Conservation (phyloP, 2,329 filamentous ascomycete genomes). For the Exophiala lecanii-corni region DNA sequence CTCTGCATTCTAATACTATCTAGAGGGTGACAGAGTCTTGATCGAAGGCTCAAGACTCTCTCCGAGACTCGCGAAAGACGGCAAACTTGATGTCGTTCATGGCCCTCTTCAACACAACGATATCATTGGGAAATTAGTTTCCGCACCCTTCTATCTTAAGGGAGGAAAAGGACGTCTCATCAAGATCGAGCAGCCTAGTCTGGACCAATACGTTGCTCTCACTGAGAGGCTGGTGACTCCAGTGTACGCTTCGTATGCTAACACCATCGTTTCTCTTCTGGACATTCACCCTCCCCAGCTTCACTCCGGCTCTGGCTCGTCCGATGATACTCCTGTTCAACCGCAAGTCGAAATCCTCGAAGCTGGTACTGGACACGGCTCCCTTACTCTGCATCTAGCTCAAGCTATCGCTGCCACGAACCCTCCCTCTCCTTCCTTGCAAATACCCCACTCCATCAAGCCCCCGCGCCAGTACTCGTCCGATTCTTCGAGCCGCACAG, state of each 20-base stretch:
- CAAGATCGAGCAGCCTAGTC: constrained; percentile 45
- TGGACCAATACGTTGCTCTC: constrained; percentile 68
- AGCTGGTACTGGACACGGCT: constrained; percentile 80
- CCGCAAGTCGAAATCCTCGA: constrained; percentile 70
- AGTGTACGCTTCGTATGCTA: constrained; percentile 71
- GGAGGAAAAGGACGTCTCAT: constrained; percentile 13
- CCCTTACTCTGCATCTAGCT: constrained; percentile 69
- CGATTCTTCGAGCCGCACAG: not conserved
- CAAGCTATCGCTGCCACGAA: constrained; percentile 69
- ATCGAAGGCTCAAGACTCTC: constrained; percentile 39
- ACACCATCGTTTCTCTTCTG: constrained; percentile 68
- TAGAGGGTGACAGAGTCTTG: constrained; percentile 43
- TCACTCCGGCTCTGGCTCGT: constrained; percentile 22
- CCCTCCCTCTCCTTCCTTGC: constrained; percentile 40
- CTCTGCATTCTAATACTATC: too few relatives aligned
- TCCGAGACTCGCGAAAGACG: constrained; percentile 36
- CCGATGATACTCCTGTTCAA: constrained; percentile 13
- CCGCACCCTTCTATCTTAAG: constrained; percentile 12
- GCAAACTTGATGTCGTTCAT: constrained; percentile 31
- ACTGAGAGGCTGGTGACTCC: constrained; percentile 70
- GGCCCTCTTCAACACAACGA: constrained; percentile 42
- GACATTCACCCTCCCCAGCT: constrained; percentile 60
- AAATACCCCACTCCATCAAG: constrained; percentile 17
- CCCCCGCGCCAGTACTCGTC: not conserved
- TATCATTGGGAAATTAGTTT: constrained; percentile 57